A percentile compares a stretch with the other conserved stretches of the same genome.
Evolutionary conservation across 495 filamentous ascomycete genomes (phyloP).

Genomic region (Pyrenopolyporus hunteri): DNA sequence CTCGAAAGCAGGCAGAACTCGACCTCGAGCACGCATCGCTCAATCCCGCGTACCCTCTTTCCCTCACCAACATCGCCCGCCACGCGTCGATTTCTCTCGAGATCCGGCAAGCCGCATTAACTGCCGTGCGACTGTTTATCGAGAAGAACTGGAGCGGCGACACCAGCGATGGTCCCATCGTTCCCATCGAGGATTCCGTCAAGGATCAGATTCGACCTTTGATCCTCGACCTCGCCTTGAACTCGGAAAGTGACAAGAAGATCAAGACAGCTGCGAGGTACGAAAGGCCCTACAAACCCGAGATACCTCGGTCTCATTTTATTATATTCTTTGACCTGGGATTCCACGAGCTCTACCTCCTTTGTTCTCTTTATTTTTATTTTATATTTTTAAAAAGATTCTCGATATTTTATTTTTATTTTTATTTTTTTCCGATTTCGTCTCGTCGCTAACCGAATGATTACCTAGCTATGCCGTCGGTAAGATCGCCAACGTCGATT

Average conservation of each 20-base stretch:
- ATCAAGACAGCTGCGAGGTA: conserved; percentile 80
- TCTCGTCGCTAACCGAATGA: too few relatives aligned
- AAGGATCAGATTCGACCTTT: conserved; percentile 73
- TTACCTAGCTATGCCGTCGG: conserved; percentile 76
- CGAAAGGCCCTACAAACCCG: conserved; percentile 10
- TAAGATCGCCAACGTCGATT: conserved; percentile 93
- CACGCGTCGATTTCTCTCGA: conserved; percentile 71
- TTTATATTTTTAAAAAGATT: too few relatives aligned
- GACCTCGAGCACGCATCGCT: conserved; percentile 70
- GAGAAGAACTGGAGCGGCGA: conserved; percentile 72
- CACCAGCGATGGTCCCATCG: conserved; percentile 65
- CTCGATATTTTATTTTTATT: not conserved
- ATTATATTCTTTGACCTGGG: too few relatives aligned
- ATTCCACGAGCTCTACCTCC: too few relatives aligned
- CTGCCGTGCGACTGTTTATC: conserved; percentile 81
- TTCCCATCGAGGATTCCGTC: conserved; percentile 66
- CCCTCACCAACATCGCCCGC: conserved; percentile 77
- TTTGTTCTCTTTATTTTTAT: too few relatives aligned
- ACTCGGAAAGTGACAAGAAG: conserved; percentile 76
- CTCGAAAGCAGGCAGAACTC: conserved; percentile 79
- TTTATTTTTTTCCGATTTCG: not conserved
- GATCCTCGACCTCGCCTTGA: conserved; percentile 79
- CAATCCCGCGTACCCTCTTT: conserved; percentile 73
- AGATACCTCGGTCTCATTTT: not conserved
- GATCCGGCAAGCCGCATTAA: conserved; percentile 81